phyloP scores from a whole-genome alignment of 148 eudicot species.

The Rheum nobile region DNA sequence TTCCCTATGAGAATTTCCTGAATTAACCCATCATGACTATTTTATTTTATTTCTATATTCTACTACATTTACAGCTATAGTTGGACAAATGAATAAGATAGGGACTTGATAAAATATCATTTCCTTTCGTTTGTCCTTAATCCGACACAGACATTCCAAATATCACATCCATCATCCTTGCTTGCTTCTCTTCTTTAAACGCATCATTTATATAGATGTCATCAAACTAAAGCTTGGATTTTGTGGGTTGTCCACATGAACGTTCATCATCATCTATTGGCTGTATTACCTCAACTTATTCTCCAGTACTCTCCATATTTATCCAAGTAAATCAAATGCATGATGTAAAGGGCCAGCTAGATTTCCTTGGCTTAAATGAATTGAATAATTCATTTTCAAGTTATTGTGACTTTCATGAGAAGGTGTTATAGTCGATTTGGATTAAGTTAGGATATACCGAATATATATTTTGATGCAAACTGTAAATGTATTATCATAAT shows the following conservation, averaged over 20 bases:
- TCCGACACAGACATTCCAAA: neutral
- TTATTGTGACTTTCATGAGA: no score
- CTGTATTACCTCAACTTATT: neutral
- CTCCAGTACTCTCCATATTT: neutral
- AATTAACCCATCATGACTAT: neutral
- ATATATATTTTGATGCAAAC: no score
- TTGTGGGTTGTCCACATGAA: neutral
- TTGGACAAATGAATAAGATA: neutral
- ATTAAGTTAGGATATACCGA: neutral
- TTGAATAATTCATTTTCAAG: no score
- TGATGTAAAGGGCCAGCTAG: no score
- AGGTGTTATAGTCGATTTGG: neutral
- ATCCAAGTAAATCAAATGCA: neutral
- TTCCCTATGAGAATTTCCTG: neutral
- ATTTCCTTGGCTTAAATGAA: no score
- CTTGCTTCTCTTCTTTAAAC: no score
- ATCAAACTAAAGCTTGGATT: neutral
- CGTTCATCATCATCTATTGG: neutral
- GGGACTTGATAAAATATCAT: neutral
- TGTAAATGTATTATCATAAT: no score
- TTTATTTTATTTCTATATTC: neutral
- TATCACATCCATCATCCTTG: neutral
- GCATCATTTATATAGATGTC: neutral
- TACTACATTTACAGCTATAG: neutral
- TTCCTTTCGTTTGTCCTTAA: neutral